Evolutionary conservation across 208 protist species (phyloP), one percentile per base, ranked within the genome.

Genomic region (Crithidia bombi): DNA sequence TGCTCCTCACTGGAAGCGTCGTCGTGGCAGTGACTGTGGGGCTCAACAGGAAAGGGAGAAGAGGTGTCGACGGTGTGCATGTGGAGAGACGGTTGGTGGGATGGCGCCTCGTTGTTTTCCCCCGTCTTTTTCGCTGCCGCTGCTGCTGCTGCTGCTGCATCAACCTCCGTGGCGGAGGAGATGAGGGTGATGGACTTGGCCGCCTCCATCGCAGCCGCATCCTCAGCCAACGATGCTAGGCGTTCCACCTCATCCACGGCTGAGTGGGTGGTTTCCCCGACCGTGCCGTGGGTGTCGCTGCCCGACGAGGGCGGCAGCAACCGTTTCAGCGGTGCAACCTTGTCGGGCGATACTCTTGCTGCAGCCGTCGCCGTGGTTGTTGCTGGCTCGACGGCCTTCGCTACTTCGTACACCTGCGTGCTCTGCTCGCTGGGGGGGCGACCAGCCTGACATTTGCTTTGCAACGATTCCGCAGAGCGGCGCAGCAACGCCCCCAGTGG

Each of bases 391-490:
- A 10, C 23, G 5, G 28, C 19, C 38, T 35, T 38, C 59, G 5
- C n/a, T 32, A 28, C 59, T n/a, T 38, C 5, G 21, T 65, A 32
- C 32, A 65, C 59, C 44, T 65, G 41, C 32, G 41, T 39, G 32
- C 19, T 17, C n/a, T 64, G 57, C n/a, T 64, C 35, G 23, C 25
- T 35, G 28, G 1, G 32, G 0, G 32, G 32, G 44, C 2, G 32
- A 5, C 28, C n/a, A 32, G 12, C 30, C 7, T 51, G 17, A 23
- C 44, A 30, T 32, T 65, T 65, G 30, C 44, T 38, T 9, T 26
- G 21, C 44, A 65, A 54, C n/a, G 59, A 28, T n/a, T 51, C 59
- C 1, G 59, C 59, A 9, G 59, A 65, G 41, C 59, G 59, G n/a
- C 59, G 59, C 41, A 65, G 59, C 44, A 65, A 26, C 3, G 59